phyloP scores from a whole-genome alignment of 208 protist species.

The Acanthamoeba castellanii region DNA sequence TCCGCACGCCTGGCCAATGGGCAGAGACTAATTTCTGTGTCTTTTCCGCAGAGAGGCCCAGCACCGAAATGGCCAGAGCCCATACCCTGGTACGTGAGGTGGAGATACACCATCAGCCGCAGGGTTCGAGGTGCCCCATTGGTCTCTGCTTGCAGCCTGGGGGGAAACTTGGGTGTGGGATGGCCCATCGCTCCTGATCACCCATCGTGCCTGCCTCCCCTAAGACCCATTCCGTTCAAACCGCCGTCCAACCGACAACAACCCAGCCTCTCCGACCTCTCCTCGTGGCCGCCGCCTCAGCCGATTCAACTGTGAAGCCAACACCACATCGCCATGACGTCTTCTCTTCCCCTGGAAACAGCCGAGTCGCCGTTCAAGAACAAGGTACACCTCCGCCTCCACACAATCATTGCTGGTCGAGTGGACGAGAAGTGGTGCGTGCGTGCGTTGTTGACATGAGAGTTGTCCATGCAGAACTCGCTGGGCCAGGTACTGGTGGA shows the following conservation, averaged over 20 bases:
- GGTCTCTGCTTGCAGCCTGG: neutral
- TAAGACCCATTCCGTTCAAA: too few species aligned
- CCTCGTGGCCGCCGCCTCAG: neutral
- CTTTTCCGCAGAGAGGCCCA: neutral
- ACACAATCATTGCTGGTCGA: neutral
- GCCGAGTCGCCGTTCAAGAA: conserved; percentile 32
- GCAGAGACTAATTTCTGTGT: neutral
- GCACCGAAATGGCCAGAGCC: neutral
- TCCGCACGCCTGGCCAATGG: neutral
- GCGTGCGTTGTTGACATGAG: neutral
- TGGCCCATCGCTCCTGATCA: neutral
- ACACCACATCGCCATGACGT: neutral
- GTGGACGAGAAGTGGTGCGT: too few species aligned
- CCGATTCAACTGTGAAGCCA: too few species aligned
- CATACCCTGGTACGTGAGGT: neutral
- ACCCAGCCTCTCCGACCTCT: neutral
- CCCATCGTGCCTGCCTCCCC: neutral
- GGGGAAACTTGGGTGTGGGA: neutral
- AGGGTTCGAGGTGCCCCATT: neutral
- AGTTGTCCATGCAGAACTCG: neutral
- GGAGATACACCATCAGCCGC: neutral
- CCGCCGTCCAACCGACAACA: neutral
- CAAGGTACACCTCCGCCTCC: neutral
- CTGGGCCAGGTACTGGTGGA: conserved; percentile 31
- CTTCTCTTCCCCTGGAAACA: conserved; percentile 7